Evolutionary conservation across 1,284 basidiomycete genomes (phyloP).

Genomic region (Anthracocystis setariae): DNA sequence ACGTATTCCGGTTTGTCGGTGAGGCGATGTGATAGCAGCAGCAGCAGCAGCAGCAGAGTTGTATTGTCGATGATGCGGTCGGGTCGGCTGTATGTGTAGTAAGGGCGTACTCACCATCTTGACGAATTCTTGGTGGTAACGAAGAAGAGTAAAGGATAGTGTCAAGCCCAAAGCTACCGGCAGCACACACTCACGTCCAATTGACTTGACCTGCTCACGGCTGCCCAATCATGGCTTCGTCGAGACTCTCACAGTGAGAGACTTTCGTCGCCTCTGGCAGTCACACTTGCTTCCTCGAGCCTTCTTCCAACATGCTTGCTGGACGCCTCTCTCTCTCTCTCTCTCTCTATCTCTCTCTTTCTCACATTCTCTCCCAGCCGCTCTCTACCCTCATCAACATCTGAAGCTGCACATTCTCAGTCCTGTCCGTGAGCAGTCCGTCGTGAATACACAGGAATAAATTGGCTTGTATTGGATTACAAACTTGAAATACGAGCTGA

Average conservation of each 20-base stretch:
- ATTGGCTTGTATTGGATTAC: no score
- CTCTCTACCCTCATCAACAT: no score
- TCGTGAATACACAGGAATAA: no score
- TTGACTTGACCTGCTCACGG: neutral
- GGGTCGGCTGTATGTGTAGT: conserved; percentile 16
- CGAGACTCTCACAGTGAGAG: neutral
- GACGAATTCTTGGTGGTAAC: conserved; percentile 54
- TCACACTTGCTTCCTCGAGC: no score
- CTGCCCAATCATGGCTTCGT: no score
- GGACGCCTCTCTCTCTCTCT: no score
- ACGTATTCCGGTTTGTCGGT: neutral
- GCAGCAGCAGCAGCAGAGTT: conserved; percentile 19
- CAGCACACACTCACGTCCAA: conserved; percentile 12
- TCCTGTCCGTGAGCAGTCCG: no score
- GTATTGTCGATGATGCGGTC: conserved; percentile 26
- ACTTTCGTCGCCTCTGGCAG: no score
- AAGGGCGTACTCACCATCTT: conserved; percentile 47
- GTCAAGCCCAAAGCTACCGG: conserved; percentile 32
- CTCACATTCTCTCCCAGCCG: neutral
- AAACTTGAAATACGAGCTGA: conserved; percentile 1
- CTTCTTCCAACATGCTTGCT: no score
- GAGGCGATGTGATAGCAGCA: conserved; percentile 5
- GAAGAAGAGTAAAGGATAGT: conserved; percentile 39
- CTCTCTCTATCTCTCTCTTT: no score
- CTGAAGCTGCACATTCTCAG: no score